Percentiles rank a stretch among this genome's conserved stretches.
Evolutionary conservation across 2,329 filamentous ascomycete genomes (phyloP).

Genomic region (Elsinoe australis): DNA sequence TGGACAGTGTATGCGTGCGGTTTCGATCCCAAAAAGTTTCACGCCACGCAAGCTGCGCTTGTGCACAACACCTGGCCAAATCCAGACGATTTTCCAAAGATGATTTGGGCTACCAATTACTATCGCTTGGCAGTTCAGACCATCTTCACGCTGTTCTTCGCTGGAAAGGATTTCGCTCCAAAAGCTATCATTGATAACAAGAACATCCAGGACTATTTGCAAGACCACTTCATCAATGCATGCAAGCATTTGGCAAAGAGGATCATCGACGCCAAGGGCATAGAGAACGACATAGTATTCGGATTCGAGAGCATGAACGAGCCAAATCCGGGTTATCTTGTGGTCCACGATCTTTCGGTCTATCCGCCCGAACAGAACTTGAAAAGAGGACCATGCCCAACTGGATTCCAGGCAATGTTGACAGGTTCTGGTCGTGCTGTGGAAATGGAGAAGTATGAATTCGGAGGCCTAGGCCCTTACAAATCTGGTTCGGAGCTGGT

Average conservation of each 20-base stretch:
- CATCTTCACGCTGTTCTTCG: slow-evolving; percentile 93
- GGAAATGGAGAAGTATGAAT: slow-evolving; percentile 86
- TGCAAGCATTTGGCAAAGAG: slow-evolving; percentile 72
- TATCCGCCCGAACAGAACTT: slow-evolving; percentile 83
- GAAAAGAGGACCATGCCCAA: slow-evolving; percentile 87
- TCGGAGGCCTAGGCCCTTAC: slow-evolving; percentile 85
- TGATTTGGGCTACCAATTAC: slow-evolving; percentile 99
- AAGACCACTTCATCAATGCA: slow-evolving; percentile 75
- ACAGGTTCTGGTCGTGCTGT: slow-evolving; percentile 85
- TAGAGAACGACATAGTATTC: slow-evolving; percentile 79
- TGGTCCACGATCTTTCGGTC: slow-evolving; percentile 69
- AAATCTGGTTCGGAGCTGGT: slow-evolving; percentile 76
- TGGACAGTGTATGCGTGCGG: slow-evolving; percentile 97
- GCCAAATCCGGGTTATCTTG: slow-evolving; percentile 80
- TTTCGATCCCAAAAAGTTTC: slow-evolving; percentile 77
- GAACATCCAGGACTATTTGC: slow-evolving; percentile 94
- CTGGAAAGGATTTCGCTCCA: slow-evolving; percentile 81
- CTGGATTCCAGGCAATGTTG: slow-evolving; percentile 86
- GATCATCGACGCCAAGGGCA: slow-evolving; percentile 81
- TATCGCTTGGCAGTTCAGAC: slow-evolving; percentile 76
- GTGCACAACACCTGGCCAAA: slow-evolving; percentile 91
- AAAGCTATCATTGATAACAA: slow-evolving; percentile 90
- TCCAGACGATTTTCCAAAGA: slow-evolving; percentile 83
- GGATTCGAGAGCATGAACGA: slow-evolving; percentile 98
- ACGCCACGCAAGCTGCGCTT: slow-evolving; percentile 78